Evolutionary conservation across 2,329 filamentous ascomycete species (phyloP).

Genomic region (Alternaria sp.): DNA sequence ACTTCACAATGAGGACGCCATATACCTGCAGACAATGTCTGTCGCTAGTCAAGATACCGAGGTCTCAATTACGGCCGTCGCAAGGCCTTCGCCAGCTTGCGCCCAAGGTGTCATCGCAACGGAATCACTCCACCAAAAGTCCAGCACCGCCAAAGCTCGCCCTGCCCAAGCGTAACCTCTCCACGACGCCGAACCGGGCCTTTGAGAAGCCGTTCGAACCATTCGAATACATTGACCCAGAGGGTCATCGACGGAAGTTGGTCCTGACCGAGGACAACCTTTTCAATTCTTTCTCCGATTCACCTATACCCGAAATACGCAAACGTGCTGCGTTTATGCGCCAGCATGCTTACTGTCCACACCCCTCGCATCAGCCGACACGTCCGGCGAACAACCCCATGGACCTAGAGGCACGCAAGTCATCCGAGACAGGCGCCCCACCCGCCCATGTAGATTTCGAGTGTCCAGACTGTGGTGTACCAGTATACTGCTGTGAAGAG

Average conservation of each 20-base stretch:
- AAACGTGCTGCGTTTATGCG: constrained; percentile 89
- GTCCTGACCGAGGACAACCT: constrained; percentile 79
- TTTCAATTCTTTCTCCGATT: constrained; percentile 91
- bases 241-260: constrained; percentile 44
- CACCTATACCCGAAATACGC: constrained; percentile 87
- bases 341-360: constrained; percentile 92
- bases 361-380: constrained; percentile 84
- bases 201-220: constrained; percentile 45
- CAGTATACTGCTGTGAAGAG: constrained; percentile 90
- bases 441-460: constrained; percentile 90
- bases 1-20: constrained; percentile 47
- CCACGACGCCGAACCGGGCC: constrained; percentile 41
- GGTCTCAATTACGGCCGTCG: constrained; percentile 39
- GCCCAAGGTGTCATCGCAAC: constrained; percentile 34
- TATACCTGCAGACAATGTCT: constrained; percentile 55
- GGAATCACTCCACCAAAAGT: constrained; percentile 47
- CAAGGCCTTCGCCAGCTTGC: constrained; percentile 34
- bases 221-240: constrained; percentile 48
- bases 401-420: constrained; percentile 69
- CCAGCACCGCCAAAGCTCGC: constrained; percentile 35
- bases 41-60: constrained; percentile 41
- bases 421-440: constrained; percentile 64
- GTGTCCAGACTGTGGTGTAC: constrained; percentile 94
- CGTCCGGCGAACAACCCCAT: constrained; percentile 71
- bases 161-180: constrained; percentile 39